Conservation (phyloP, 2,329 filamentous ascomycete genomes). For the Boeremia lycopersici region DNA sequence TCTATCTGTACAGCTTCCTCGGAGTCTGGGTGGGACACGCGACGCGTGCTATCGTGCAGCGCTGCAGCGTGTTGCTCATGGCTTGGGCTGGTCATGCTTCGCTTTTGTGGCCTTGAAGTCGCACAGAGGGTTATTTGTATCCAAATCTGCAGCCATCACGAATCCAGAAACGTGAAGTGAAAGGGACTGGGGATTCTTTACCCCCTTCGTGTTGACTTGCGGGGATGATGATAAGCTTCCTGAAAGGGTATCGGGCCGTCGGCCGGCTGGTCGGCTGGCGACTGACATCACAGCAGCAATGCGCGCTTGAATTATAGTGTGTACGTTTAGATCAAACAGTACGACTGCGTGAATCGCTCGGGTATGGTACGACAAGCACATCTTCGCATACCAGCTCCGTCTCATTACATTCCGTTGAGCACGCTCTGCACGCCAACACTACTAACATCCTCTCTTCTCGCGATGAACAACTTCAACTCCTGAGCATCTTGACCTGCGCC, state of each 20-base stretch:
- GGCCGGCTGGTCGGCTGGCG: slow-evolving; percentile 6
- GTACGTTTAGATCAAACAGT: not conserved
- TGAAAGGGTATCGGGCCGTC: slow-evolving; percentile 9
- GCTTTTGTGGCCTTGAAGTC: not conserved
- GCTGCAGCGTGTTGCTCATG: slow-evolving; percentile 19
- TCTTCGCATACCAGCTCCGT: not conserved
- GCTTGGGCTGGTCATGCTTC: slow-evolving; percentile 3
- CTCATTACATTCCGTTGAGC: slow-evolving; percentile 58
- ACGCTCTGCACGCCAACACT: slow-evolving; percentile 84
- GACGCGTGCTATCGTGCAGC: slow-evolving; percentile 16
- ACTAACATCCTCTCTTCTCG: slow-evolving; percentile 81
- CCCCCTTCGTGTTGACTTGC: not conserved
- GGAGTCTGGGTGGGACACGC: slow-evolving; percentile 24
- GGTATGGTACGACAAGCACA: not conserved
- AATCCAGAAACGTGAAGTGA: not conserved
- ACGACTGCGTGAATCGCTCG: not conserved
- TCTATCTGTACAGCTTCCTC: slow-evolving; percentile 27
- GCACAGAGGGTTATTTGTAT: not conserved
- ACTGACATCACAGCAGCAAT: slow-evolving; percentile 4
- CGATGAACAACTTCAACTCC: slow-evolving; percentile 81
- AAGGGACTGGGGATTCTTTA: not conserved
- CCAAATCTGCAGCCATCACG: not conserved
- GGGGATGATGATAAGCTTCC: not conserved
- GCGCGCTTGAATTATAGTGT: not conserved
- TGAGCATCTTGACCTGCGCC: slow-evolving; percentile 52